These are phyloP conservation scores for Rhizopus microsporus DNA, from an alignment of 371 early-diverging fungal genomes.

Conservation along the genomic window DNA sequence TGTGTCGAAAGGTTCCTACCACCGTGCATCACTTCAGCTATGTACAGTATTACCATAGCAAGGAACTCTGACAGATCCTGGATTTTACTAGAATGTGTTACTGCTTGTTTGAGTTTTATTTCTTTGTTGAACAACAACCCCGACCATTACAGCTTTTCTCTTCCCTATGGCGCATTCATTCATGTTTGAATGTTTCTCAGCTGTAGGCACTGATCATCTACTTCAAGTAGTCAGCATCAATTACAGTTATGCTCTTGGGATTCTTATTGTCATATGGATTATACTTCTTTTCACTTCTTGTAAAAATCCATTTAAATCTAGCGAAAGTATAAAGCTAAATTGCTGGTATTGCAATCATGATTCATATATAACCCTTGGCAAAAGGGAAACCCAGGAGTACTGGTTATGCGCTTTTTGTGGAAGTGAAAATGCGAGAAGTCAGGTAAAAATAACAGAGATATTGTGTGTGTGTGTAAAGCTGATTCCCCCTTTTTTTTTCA, in stretches of 20 bases:
- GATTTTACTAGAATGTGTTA: too few species aligned
- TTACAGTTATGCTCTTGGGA: too few species aligned
- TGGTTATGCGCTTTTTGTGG: constrained; percentile 33
- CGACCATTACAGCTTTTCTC: background rate
- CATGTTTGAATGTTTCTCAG: background rate
- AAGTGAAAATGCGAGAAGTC: constrained; percentile 23
- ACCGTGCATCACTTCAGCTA: too few species aligned
- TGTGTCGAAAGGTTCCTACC: too few species aligned
- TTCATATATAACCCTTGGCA: constrained; percentile 22
- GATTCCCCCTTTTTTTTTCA: background rate
- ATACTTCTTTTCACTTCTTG: too few species aligned
- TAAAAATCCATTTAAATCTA: background rate
- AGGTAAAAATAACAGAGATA: constrained; percentile 14
- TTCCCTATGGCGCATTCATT: constrained; percentile 1
- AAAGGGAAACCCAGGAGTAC: constrained; percentile 17
- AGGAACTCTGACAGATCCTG: too few species aligned
- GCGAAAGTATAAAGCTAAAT: constrained; percentile 18
- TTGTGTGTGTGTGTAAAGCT: background rate
- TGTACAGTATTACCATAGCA: too few species aligned
- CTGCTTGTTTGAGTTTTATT: too few species aligned
- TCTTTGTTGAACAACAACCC: too few species aligned
- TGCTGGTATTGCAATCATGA: constrained; percentile 39
- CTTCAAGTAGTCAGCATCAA: too few species aligned
- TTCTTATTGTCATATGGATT: too few species aligned
- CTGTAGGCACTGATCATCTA: background rate